phyloP scores from a whole-genome alignment of 2,329 filamentous ascomycete species.

The Chaetomiaceae sp. region DNA sequence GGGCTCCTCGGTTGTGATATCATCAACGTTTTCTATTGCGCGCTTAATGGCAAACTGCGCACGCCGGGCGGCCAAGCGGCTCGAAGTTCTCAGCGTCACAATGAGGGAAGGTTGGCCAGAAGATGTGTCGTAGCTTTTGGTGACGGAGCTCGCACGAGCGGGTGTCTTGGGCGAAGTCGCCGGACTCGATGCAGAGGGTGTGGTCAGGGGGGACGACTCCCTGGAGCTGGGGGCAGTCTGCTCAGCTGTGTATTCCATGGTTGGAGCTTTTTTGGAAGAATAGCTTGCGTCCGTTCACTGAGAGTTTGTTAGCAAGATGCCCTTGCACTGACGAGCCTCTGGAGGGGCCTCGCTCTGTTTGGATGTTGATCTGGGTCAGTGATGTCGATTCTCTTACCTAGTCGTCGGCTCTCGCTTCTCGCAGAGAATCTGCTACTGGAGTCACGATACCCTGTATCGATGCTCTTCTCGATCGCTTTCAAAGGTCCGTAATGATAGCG shows the following conservation, averaged over 20 bases:
- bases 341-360: no score
- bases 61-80: slow-evolving; percentile 3
- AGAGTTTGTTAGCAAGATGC: neutral
- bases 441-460: no score
- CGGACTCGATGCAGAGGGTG: neutral
- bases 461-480: neutral
- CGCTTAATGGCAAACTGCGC: slow-evolving; percentile 7
- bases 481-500: no score
- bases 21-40: no score
- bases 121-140: neutral
- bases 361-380: no score
- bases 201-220: neutral
- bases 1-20: no score
- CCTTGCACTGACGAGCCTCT: no score
- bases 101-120: neutral
- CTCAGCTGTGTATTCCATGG: neutral
- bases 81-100: neutral
- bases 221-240: no score
- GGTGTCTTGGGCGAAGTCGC: neutral
- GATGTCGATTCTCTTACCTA: no score
- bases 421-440: no score
- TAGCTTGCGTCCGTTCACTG: neutral
- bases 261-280: neutral
- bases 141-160: neutral
- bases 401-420: no score